These are phyloP conservation scores for Podospora sp. DNA, from an alignment of 495 filamentous ascomycete genomes.

Conservation along the genomic window DNA sequence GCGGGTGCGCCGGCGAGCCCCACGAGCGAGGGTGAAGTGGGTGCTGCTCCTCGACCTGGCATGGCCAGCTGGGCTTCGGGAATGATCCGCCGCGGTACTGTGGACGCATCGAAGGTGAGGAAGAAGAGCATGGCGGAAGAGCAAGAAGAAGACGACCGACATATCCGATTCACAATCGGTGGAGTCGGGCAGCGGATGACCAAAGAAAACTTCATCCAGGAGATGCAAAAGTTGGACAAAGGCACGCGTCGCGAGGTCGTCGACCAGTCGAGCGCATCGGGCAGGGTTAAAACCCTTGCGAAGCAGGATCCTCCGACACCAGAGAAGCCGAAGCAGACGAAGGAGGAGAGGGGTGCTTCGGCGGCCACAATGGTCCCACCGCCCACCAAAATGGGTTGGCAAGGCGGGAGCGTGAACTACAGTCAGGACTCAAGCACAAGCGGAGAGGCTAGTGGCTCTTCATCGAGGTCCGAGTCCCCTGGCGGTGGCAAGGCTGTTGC, in stretches of 20 bases:
- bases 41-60: slow-evolving; percentile 8
- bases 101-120: slow-evolving; percentile 28
- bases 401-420: slow-evolving; percentile 28
- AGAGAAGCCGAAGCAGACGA: neutral
- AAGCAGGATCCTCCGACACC: slow-evolving; percentile 46
- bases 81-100: slow-evolving; percentile 51
- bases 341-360: slow-evolving; percentile 25
- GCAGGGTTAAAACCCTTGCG: slow-evolving; percentile 57
- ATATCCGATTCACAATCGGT: slow-evolving; percentile 85
- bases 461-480: slow-evolving; percentile 23
- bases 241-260: slow-evolving; percentile 71
- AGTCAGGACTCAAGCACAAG: slow-evolving; percentile 18
- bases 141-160: slow-evolving; percentile 67
- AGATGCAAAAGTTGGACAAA: slow-evolving; percentile 80
- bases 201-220: slow-evolving; percentile 87
- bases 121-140: slow-evolving; percentile 51
- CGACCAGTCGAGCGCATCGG: slow-evolving; percentile 65
- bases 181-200: slow-evolving; percentile 75
- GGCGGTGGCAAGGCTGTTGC: slow-evolving; percentile 17
- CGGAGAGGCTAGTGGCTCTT: slow-evolving; percentile 18
- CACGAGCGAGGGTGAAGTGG: slow-evolving; percentile 25
- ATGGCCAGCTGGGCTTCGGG: slow-evolving; percentile 51
- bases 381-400: slow-evolving; percentile 11
- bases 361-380: neutral
- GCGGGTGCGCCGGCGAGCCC: slow-evolving; percentile 29